Evolutionary conservation across 1,284 basidiomycete genomes (phyloP), one percentile per base, ranked within the genome.

Genomic region (Erythrobasidium hasegawianum): DNA sequence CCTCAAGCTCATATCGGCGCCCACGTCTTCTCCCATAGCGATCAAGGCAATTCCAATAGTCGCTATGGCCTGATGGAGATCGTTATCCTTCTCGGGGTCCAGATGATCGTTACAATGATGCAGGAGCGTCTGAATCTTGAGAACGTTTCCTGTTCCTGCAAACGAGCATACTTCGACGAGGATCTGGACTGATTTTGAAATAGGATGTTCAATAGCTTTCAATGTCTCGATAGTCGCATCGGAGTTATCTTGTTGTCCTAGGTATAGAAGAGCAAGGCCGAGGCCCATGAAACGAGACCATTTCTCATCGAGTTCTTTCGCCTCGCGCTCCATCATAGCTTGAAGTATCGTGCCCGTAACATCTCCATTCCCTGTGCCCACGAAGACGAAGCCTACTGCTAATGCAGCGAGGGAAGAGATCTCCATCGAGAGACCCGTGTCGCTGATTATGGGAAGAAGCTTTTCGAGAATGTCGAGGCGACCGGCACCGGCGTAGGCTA

Each of bases 11-110:
- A 99, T 99, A 79, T 98, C 93, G 2, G 94, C 86, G 58, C 96
- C 96, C 53, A 98, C 87, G 55, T 98, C 95, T 78, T 98, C 96
- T 45, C 96, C 96, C 94, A 98, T 98, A 1, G 95, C 88, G 47
- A 98, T 89, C 56, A 98, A 79, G 0, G 95, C 89, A 72, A 98
- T 91, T 49, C 91, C 95, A 52, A 99, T 83, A 45, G 96, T 92
- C 13, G 96, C 90, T 72, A 97, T 90, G 0, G 90, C 85, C 78
- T 97, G 91, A 83, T 90, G 92, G 40, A 87, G 87, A 72, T 96
- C 88, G 69, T 90, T 84, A 72, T 83, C 80, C 70, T 84, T 83
- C 70, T 82, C 76, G 13, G 72, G 68, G 69, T 86, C 85, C 68
- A 92, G 82, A 74, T 97, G 93, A 76, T 97, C 94, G 57, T 89